Conservation (phyloP, 768 basidiomycete genomes). For the Suillus variegatus region DNA sequence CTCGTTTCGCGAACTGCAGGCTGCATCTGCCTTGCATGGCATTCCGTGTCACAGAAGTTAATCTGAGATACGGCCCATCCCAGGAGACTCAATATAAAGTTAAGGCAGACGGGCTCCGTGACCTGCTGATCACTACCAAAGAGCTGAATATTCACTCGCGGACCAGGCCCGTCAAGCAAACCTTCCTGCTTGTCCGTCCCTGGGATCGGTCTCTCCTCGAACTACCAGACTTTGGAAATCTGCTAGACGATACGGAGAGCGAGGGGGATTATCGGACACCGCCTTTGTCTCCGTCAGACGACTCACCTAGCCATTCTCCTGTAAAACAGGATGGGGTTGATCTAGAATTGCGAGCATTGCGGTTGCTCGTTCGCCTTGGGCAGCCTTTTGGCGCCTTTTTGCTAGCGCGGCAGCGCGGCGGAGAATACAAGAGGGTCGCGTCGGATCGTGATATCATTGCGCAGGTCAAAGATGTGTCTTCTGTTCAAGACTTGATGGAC, state of each 20-base stretch:
- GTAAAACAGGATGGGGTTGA: neutral
- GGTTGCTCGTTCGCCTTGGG: neutral
- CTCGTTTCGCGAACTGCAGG: neutral
- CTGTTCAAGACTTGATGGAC: too few relatives aligned
- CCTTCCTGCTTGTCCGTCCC: neutral
- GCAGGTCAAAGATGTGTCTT: neutral
- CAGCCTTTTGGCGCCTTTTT: neutral
- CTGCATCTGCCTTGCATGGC: neutral
- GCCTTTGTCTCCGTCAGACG: neutral
- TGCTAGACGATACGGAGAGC: neutral
- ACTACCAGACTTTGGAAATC: neutral
- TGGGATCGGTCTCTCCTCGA: neutral
- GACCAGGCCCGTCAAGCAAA: neutral
- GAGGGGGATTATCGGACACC: neutral
- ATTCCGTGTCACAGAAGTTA: neutral
- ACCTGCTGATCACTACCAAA: neutral
- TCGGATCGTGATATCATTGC: neutral
- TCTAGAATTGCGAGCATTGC: neutral
- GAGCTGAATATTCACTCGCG: neutral
- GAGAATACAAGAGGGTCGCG: neutral
- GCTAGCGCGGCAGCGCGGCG: neutral
- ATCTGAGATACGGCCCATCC: neutral
- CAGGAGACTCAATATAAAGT: neutral
- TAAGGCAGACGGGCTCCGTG: neutral
- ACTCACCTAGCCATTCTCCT: neutral